Evolutionary conservation across 1,284 basidiomycete genomes (phyloP).

Genomic region (Mycena sp.): DNA sequence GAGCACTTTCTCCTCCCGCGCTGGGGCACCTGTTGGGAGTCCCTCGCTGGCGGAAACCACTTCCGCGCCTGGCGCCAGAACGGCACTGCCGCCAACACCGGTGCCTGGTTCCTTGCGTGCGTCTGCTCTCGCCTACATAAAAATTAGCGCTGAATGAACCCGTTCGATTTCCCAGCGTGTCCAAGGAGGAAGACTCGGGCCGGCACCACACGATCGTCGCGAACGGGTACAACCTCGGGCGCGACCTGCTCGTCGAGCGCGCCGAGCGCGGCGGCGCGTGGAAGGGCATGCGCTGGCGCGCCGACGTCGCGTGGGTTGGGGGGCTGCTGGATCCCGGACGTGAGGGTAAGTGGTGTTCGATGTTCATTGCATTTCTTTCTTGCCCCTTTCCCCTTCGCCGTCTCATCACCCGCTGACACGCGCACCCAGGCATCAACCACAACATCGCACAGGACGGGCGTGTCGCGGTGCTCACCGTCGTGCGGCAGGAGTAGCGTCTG

Average conservation of each 20-base stretch:
- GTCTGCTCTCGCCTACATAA: too few relatives aligned
- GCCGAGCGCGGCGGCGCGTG: slow-evolving; percentile 39
- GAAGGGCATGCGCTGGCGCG: slow-evolving; percentile 70
- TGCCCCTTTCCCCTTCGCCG: too few relatives aligned
- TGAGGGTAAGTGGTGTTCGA: slow-evolving; percentile 55
- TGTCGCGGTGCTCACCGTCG: slow-evolving; percentile 78
- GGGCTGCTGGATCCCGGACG: slow-evolving; percentile 73
- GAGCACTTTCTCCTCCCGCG: slow-evolving; percentile 69
- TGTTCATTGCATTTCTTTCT: slow-evolving; percentile 1
- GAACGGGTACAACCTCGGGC: slow-evolving; percentile 80
- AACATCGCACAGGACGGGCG: slow-evolving; percentile 80
- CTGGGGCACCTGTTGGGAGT: slow-evolving; percentile 82
- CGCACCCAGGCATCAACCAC: slow-evolving; percentile 73
- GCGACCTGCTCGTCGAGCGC: slow-evolving; percentile 74
- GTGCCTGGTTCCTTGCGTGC: slow-evolving; percentile 80
- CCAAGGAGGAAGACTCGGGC: slow-evolving; percentile 75
- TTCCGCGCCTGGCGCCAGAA: slow-evolving; percentile 81
- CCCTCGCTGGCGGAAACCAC: slow-evolving; percentile 69
- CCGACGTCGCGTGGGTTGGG: slow-evolving; percentile 76
- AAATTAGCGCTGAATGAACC: too few relatives aligned
- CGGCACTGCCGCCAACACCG: slow-evolving; percentile 65
- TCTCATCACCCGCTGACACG: slow-evolving; percentile 6
- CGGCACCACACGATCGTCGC: slow-evolving; percentile 77
- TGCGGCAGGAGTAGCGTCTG: background rate
- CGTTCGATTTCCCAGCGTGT: too few relatives aligned